Evolutionary conservation across 176 grass and related monocot genomes (phyloP), one percentile per base, ranked within the genome.

Genomic region (Phoenix roebelenii): DNA sequence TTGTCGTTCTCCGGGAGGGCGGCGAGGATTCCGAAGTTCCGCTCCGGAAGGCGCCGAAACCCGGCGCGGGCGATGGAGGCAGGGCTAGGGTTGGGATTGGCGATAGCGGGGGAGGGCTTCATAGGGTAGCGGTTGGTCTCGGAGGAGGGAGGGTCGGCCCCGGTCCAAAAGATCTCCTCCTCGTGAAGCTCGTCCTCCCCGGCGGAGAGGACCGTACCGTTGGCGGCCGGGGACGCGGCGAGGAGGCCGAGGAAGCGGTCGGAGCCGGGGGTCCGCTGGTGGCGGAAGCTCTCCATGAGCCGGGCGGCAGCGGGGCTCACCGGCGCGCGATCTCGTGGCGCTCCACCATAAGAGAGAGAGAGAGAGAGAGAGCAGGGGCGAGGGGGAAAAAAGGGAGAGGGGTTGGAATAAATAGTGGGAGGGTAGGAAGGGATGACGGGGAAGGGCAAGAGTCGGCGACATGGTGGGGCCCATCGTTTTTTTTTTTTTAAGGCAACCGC

Each of bases 211-310:
- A 44, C 35, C 0, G 35, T 44, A 1, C 35, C 35, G 35, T 44
- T 44, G 35, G 35, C 17, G 48, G 44, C 3, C 15, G 4, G 15
- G 18, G 39, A 14, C 16, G 68, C 16, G 17, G 57, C 35, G 57
- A 60, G 55, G 25, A 62, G 26, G 24, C 58, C 49, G 4, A 72
- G 70, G 58, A 72, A 72, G 25, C 70, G 58, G 14, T 72, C 70
- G 7, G 20, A 51, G n/a, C 50, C 10, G 25, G 58, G 50, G 50
- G 39, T 15, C 32, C 50, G 70, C 58, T 61, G 58, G 70, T 29
- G 25, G n/a, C 50, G 58, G 17, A 72, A 62, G 25, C 50, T 17
- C 44, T 70, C 67, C 67, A 70, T 59, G 16, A 25, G 2, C 35
- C 2, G 7, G 35, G 35, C 7, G 35, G 35, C 35, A 9, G 35